Percentiles rank a stretch among this genome's conserved stretches.
Conservation (phyloP, 345 rosid species). For the Populus simonii region DNA sequence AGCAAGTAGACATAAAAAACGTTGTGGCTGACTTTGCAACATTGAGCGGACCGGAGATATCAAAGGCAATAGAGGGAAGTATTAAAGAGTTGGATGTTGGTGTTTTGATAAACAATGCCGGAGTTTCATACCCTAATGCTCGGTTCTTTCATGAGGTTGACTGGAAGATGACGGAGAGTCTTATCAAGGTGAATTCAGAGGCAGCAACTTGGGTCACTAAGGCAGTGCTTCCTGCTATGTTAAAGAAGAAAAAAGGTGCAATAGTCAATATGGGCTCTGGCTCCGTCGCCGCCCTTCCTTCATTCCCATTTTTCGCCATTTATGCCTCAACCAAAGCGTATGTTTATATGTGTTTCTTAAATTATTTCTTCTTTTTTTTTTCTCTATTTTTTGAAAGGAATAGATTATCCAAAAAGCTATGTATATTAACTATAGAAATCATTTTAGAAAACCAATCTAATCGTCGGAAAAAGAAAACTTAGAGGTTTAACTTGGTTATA, state of each 20-base stretch:
- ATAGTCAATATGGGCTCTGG: slow-evolving; percentile 49
- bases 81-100: slow-evolving; percentile 46
- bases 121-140: slow-evolving; percentile 27
- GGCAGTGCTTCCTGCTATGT: slow-evolving; percentile 40
- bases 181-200: slow-evolving; percentile 40
- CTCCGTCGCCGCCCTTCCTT: slow-evolving; percentile 30
- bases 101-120: slow-evolving; percentile 38
- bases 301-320: slow-evolving; percentile 30
- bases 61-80: not conserved
- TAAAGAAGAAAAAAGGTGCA: slow-evolving; percentile 47
- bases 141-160: slow-evolving; percentile 45
- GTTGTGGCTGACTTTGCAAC: slow-evolving; percentile 32
- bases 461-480: too few relatives aligned
- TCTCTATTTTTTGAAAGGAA: too few relatives aligned
- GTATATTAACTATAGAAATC: too few relatives aligned
- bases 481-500: too few relatives aligned
- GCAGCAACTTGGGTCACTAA: slow-evolving; percentile 36
- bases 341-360: not conserved
- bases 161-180: slow-evolving; percentile 26
- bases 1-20: not conserved
- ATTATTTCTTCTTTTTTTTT: not conserved
- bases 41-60: slow-evolving; percentile 25
- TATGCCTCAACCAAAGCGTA: slow-evolving; percentile 52
- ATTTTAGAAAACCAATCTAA: too few relatives aligned
- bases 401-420: too few relatives aligned